Base-by-base conservation (phyloP, 352 stramenopile genomes). In the Pythium vanterpoolii region DNA sequence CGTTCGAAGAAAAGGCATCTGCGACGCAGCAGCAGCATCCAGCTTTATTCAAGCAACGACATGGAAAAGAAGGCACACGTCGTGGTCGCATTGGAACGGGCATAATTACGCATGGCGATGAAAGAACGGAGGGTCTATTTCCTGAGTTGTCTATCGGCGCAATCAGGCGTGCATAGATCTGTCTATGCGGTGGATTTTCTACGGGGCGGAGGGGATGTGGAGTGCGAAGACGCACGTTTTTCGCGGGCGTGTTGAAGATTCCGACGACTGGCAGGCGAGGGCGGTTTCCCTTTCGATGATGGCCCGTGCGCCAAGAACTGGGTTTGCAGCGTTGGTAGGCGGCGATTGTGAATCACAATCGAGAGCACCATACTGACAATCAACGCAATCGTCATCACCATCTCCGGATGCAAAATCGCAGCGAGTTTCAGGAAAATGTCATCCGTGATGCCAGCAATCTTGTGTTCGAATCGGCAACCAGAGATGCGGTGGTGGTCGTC, bases 391-490 rank as follows among this genome's bases (percentile, higher is more conserved):
- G 78, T 77, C 30, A 87, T 71, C 18, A 92, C 68, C 26, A 77
- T 76, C 40, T 86, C 75, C 2, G 82, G 82, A 31, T 79, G 79
- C 11, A 86, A 64, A 27, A 85, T 66, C 0, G 66, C 71, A 3
- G 60, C 54, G 8, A 89, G 60, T 44, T 74, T 81, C 0, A 73
- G 66, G 7, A 89, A 10, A n/a, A 93, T 53, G 26, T 92, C 79
- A 46, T 90, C 78, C 8, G 82, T 86, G 5, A 88, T 53, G 36
- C 80, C 85, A 10, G 82, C 70, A 55, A 95, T 87, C 26, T 88
- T 83, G 55, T 93, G 81, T 60, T 90, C 69, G 30, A 95, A 94
- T 1, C 69, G 61, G 50, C 85, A 94, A 19, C 73, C 79, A 0
- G 85, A 80, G 56, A 94, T 85, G 0, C 77, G 77, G 8, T 69